phyloP scores from a whole-genome alignment of 2,329 filamentous ascomycete genomes.

The Aspergillus cejpii region DNA sequence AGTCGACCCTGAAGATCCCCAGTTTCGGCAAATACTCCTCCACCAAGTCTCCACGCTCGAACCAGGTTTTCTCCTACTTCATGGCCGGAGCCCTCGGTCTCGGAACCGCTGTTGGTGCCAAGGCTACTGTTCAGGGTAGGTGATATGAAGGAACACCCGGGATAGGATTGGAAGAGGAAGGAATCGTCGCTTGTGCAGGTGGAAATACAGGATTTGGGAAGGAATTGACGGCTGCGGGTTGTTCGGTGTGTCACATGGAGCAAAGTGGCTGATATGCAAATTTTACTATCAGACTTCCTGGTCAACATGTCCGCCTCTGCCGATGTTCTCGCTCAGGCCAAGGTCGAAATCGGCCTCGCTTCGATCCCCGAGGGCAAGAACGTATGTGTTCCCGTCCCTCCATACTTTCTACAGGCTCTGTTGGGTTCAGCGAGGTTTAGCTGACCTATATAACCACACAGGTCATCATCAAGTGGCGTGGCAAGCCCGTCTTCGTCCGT shows the following conservation, averaged over 20 bases:
- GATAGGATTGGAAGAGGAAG: slow-evolving; percentile 2
- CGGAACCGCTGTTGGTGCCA: slow-evolving; percentile 84
- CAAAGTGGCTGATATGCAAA: slow-evolving; percentile 23
- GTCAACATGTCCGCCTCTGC: slow-evolving; percentile 99
- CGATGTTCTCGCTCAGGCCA: slow-evolving; percentile 97
- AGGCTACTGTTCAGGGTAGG: slow-evolving; percentile 96
- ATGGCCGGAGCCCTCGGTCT: slow-evolving; percentile 96
- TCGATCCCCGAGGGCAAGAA: slow-evolving; percentile 99
- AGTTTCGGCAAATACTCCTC: slow-evolving; percentile 83
- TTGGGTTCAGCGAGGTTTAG: slow-evolving; percentile 1
- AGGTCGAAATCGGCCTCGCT: slow-evolving; percentile 93
- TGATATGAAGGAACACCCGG: slow-evolving; percentile 17
- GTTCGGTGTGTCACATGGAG: slow-evolving; percentile 2
- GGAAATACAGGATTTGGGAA: not conserved
- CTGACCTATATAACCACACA: slow-evolving; percentile 34
- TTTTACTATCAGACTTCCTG: slow-evolving; percentile 70
- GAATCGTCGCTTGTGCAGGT: not conserved
- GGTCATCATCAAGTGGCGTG: slow-evolving; percentile 99
- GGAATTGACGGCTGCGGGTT: not conserved
- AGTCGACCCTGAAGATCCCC: slow-evolving; percentile 65
- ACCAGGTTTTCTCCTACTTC: slow-evolving; percentile 93
- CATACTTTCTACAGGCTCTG: not conserved
- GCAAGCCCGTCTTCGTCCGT: slow-evolving; percentile 99
- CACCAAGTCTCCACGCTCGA: slow-evolving; percentile 59
- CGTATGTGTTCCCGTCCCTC: slow-evolving; percentile 50